Percentiles rank a stretch among this genome's conserved stretches.
Evolutionary conservation across 352 stramenopile species (phyloP).

Genomic region (Elongisporangium prolatum): DNA sequence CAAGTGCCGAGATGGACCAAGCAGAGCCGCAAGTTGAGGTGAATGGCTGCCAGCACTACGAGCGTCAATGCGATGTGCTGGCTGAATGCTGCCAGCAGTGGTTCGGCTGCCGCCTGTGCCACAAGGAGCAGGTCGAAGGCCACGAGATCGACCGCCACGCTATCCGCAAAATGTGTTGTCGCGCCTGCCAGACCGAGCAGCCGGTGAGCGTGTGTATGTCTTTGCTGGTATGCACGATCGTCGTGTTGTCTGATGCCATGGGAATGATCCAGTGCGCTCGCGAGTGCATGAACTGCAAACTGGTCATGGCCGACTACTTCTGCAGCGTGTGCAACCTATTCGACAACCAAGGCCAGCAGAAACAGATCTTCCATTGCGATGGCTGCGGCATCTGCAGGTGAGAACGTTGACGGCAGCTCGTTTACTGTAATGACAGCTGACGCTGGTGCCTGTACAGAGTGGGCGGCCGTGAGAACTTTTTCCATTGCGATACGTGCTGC

Average conservation of each 20-base stretch:
- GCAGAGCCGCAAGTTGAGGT: not conserved
- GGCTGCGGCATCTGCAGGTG: conserved; percentile 75
- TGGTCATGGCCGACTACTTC: conserved; percentile 58
- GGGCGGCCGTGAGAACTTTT: conserved; percentile 72
- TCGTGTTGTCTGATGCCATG: not conserved
- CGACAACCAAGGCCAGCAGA: conserved; percentile 49
- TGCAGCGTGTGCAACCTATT: conserved; percentile 73
- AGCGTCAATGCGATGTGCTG: conserved; percentile 55
- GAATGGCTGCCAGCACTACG: conserved; percentile 53
- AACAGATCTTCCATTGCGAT: conserved; percentile 72
- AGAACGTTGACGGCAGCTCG: not conserved
- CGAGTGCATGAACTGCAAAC: conserved; percentile 38
- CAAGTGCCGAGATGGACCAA: not conserved
- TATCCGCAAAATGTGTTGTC: conserved; percentile 65
- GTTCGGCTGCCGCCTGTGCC: conserved; percentile 71
- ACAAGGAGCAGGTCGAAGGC: conserved; percentile 44
- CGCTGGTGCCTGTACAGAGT: conserved; percentile 27
- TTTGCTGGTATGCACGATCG: not conserved
- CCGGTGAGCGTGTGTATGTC: conserved; percentile 26
- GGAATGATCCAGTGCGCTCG: conserved; percentile 33
- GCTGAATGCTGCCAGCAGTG: conserved; percentile 71
- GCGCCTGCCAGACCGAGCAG: conserved; percentile 52
- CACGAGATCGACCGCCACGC: conserved; percentile 78
- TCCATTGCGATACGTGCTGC: conserved; percentile 74
- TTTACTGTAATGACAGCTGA: no score